These are phyloP conservation scores for Solanum ossicruentum DNA, from an alignment of 257 asterid species.

Conservation along the genomic window DNA sequence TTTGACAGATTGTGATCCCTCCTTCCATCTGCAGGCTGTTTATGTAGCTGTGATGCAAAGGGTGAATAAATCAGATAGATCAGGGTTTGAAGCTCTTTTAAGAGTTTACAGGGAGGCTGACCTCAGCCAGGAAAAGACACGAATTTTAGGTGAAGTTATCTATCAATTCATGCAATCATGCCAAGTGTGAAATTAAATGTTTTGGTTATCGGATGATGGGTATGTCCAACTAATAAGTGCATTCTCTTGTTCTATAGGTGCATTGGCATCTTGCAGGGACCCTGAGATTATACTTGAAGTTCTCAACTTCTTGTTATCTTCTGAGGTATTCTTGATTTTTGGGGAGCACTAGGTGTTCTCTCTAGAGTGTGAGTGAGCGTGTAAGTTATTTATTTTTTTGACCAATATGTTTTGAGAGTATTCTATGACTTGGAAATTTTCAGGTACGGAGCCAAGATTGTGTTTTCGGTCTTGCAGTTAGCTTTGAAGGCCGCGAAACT, in stretches of 20 bases:
- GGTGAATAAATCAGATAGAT: constrained; percentile 56
- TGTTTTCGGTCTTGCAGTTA: constrained; percentile 57
- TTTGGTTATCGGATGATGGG: not conserved
- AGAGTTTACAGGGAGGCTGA: constrained; percentile 74
- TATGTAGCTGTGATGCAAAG: constrained; percentile 65
- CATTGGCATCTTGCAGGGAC: constrained; percentile 58
- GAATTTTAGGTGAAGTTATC: constrained; percentile 47
- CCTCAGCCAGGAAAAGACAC: constrained; percentile 94
- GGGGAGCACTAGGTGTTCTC: not conserved
- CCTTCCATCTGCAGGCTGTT: constrained; percentile 52
- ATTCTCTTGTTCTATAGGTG: constrained; percentile 31
- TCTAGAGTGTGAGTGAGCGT: not conserved
- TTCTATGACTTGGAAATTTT: not conserved
- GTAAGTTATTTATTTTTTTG: not conserved
- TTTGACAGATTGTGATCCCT: not conserved
- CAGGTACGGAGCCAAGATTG: constrained; percentile 96
- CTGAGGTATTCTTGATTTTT: constrained; percentile 42
- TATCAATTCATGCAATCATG: not conserved
- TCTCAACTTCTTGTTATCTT: constrained; percentile 58
- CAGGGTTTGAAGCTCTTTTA: constrained; percentile 67
- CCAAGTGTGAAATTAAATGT: not conserved
- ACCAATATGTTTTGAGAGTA: not conserved
- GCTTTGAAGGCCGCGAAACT: constrained; percentile 64
- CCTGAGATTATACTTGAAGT: constrained; percentile 64
- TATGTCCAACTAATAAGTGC: not conserved